A percentile compares a stretch with the other conserved stretches of the same genome.
Conservation (phyloP, 2,329 filamentous ascomycete species). For the Stachybotrys chlorohalonatus region DNA sequence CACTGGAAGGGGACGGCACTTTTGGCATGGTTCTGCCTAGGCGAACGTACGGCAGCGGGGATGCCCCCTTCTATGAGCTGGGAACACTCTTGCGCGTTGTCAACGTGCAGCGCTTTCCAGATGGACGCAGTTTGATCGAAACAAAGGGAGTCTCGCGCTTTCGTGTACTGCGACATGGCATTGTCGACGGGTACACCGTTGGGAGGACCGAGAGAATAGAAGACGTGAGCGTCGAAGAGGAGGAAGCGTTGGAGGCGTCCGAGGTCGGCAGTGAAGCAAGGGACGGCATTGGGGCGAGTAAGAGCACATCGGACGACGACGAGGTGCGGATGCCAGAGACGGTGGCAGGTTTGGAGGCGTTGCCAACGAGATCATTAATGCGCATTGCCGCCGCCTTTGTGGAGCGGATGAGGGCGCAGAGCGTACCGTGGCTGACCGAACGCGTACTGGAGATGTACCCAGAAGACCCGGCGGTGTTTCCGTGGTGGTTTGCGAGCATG, state of each 20-base stretch:
- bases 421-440: constrained; percentile 66
- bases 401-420: constrained; percentile 55
- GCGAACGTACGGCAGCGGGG: constrained; percentile 27
- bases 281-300: not conserved
- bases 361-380: constrained; percentile 66
- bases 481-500: constrained; percentile 85
- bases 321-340: constrained; percentile 6
- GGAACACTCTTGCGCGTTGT: constrained; percentile 73
- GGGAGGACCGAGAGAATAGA: constrained; percentile 70
- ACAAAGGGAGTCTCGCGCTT: constrained; percentile 71
- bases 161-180: constrained; percentile 53
- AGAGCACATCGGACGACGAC: not conserved
- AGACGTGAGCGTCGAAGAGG: constrained; percentile 72
- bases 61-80: constrained; percentile 54
- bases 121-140: constrained; percentile 76
- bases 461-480: constrained; percentile 65
- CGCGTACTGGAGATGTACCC: constrained; percentile 65
- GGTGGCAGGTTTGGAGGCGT: constrained; percentile 16
- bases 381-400: constrained; percentile 59
- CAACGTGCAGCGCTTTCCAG: constrained; percentile 62
- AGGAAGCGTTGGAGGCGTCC: constrained; percentile 64
- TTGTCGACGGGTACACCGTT: constrained; percentile 68
- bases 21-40: constrained; percentile 83
- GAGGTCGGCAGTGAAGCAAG: constrained; percentile 33
- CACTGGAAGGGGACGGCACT: constrained; percentile 60